Percentiles rank a stretch among this genome's conserved stretches.
Conservation (phyloP, 257 asterid species). For the Solanum rostratum region DNA sequence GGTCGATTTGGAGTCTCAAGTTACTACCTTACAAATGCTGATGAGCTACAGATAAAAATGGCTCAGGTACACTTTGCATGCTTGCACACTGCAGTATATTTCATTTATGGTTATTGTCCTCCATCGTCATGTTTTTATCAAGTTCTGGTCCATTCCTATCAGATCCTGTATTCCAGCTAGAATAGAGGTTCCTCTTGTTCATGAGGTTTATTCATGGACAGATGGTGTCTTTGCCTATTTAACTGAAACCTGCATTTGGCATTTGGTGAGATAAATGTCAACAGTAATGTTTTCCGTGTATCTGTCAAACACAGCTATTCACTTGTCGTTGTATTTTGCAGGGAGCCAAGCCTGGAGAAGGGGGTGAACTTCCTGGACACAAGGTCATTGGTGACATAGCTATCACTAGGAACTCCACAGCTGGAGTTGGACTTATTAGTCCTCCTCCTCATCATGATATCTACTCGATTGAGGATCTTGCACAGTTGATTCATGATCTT, state of each 20-base stretch:
- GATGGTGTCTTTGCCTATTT: constrained; percentile 62
- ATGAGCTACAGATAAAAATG: constrained; percentile 93
- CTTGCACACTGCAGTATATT: not conserved
- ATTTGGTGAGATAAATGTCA: constrained; percentile 35
- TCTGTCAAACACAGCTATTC: not conserved
- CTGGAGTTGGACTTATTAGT: constrained; percentile 96
- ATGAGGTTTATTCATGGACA: constrained; percentile 47
- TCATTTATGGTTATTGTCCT: not conserved
- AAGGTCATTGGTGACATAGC: constrained; percentile 99
- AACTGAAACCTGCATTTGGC: constrained; percentile 40
- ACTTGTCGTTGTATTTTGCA: constrained; percentile 28
- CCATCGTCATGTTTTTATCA: not conserved
- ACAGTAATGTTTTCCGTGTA: constrained; percentile 7
- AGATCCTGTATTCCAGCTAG: constrained; percentile 13
- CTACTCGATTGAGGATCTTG: constrained; percentile 97
- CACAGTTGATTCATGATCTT: constrained; percentile 93
- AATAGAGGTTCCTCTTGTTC: constrained; percentile 33
- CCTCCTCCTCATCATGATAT: constrained; percentile 99
- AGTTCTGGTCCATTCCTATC: constrained; percentile 7
- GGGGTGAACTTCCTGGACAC: constrained; percentile 99
- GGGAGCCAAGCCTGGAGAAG: constrained; percentile 99
- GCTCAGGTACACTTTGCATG: constrained; percentile 65
- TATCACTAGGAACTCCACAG: constrained; percentile 90
- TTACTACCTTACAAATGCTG: constrained; percentile 93
- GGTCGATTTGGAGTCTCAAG: constrained; percentile 99